Conservation (phyloP, 2,329 filamentous ascomycete species). For the Hypoxylon rubiginosum region DNA sequence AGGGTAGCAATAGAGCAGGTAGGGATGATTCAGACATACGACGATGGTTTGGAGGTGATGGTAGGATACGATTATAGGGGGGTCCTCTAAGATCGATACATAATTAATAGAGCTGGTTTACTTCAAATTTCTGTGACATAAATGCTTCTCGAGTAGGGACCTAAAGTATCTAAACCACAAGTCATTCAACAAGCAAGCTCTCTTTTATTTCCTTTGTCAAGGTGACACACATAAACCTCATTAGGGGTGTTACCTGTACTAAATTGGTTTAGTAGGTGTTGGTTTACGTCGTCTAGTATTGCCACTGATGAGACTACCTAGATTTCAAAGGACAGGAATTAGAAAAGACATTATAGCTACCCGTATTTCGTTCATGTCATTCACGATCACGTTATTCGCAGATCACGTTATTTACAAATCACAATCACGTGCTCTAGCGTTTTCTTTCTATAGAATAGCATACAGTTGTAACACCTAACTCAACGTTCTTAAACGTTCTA, state of each 20-base stretch:
- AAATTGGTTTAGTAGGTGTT: too few species aligned
- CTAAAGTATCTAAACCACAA: not conserved
- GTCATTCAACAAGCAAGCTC: not conserved
- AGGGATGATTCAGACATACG: slow-evolving; percentile 61
- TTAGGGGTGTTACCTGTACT: too few species aligned
- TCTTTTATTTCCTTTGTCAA: not conserved
- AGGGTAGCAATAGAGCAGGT: slow-evolving; percentile 45
- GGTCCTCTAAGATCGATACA: slow-evolving; percentile 10
- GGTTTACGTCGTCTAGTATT: not conserved
- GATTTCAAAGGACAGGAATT: too few species aligned
- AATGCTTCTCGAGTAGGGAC: too few species aligned
- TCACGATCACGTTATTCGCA: not conserved
- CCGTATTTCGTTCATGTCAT: too few species aligned
- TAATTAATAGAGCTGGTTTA: slow-evolving; percentile 24
- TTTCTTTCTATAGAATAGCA: not conserved
- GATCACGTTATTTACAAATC: not conserved
- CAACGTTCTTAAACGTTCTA: not conserved
- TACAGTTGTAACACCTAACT: too few species aligned
- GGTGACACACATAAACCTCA: too few species aligned
- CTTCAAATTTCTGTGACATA: not conserved
- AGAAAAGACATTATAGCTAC: too few species aligned
- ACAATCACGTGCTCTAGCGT: too few species aligned
- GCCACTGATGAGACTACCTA: not conserved
- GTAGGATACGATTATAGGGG: slow-evolving; percentile 51
- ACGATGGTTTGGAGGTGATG: slow-evolving; percentile 70